A percentile compares a stretch with the other conserved stretches of the same genome.
phyloP scores from a whole-genome alignment of 2,329 filamentous ascomycete species.

The Boeremia lycopersici region DNA sequence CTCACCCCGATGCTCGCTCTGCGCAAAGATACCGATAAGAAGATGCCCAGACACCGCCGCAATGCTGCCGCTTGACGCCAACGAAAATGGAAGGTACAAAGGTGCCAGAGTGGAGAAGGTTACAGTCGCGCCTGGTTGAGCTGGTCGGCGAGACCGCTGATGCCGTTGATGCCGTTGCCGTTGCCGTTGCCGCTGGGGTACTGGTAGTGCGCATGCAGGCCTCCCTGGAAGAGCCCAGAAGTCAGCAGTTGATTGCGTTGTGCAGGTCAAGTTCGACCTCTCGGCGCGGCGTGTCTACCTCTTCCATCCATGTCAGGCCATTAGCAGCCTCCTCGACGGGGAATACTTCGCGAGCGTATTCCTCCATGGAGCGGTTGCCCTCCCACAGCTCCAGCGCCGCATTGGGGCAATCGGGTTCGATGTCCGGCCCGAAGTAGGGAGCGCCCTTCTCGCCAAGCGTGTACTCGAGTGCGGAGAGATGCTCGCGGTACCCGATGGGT shows the following conservation, averaged over 20 bases:
- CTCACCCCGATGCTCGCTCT: slow-evolving; percentile 23
- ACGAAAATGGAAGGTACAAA: slow-evolving; percentile 23
- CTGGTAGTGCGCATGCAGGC: slow-evolving; percentile 25
- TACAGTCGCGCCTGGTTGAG: slow-evolving; percentile 43
- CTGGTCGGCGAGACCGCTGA: slow-evolving; percentile 40
- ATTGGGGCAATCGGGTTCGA: slow-evolving; percentile 67
- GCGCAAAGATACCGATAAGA: slow-evolving; percentile 20
- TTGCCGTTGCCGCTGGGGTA: slow-evolving; percentile 26
- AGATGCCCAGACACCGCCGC: slow-evolving; percentile 22
- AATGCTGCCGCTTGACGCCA: slow-evolving; percentile 31
- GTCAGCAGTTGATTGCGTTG: slow-evolving; percentile 48
- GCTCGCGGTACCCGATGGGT: slow-evolving; percentile 84
- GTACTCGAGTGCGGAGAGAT: slow-evolving; percentile 71
- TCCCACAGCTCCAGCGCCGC: slow-evolving; percentile 87
- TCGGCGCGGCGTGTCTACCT: slow-evolving; percentile 50
- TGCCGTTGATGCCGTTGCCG: slow-evolving; percentile 16
- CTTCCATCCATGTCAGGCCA: slow-evolving; percentile 88
- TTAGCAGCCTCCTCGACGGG: slow-evolving; percentile 94
- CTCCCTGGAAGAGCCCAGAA: slow-evolving; percentile 36
- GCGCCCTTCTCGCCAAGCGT: slow-evolving; percentile 65
- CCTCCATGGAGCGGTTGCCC: slow-evolving; percentile 85
- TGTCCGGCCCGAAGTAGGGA: slow-evolving; percentile 67
- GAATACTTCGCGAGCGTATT: slow-evolving; percentile 94
- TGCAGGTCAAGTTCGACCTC: slow-evolving; percentile 44
- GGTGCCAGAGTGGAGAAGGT: slow-evolving; percentile 22